A percentile compares a stretch with the other conserved stretches of the same genome.
These are phyloP conservation scores for Triticum urartu DNA, from an alignment of 176 grass and related monocot species.

Conservation along the genomic window DNA sequence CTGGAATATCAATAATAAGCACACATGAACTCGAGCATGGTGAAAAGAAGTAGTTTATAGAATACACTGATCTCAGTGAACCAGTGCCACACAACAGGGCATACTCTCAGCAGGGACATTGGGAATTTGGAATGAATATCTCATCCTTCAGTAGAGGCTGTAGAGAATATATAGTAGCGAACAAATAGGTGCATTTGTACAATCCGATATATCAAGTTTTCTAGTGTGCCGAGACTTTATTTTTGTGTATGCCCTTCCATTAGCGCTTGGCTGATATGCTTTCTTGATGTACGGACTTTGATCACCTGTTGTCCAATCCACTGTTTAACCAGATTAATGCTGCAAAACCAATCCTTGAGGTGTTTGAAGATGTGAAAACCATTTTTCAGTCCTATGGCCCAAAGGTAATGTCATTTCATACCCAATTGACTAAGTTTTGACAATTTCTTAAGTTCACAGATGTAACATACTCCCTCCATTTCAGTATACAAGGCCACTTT, in stretches of 20 bases:
- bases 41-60: background rate
- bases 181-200: background rate
- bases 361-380: constrained; percentile 62
- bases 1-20: constrained; percentile 9
- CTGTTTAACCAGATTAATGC: constrained; percentile 48
- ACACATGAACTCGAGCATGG: background rate
- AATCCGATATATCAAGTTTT: background rate
- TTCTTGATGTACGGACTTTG: background rate
- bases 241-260: background rate
- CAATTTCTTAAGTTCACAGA: background rate
- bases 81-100: background rate
- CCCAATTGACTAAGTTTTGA: background rate
- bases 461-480: background rate
- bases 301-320: constrained; percentile 18
- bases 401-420: constrained; percentile 28
- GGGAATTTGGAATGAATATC: background rate
- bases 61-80: background rate
- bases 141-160: constrained; percentile 12
- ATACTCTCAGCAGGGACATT: background rate
- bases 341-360: constrained; percentile 46
- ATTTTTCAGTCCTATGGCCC: constrained; percentile 37
- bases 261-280: background rate
- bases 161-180: background rate
- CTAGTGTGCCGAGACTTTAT: background rate
- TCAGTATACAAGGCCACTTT: too few species aligned